Base-by-base conservation (phyloP, 805 yeast genomes). In the Priceomyces fermenticarens region DNA sequence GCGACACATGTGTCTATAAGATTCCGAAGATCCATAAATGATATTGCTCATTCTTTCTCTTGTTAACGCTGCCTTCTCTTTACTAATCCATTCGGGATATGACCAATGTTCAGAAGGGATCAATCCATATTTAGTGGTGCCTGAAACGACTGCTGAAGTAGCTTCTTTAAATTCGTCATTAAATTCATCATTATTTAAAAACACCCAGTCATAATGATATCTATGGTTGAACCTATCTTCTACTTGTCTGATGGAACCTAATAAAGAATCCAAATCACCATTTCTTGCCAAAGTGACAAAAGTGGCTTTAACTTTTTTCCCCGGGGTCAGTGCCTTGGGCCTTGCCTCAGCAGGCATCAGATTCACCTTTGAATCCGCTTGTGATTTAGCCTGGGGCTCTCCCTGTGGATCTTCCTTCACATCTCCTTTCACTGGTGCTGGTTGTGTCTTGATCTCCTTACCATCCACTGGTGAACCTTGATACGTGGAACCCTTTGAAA, bases 1-100 rank as follows among this genome's bases (percentile, higher is more conserved):
- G 56, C 96, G 77, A 62, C 96, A 88, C 96, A 88, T 88, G 63
- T 87, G 93, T 66, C 96, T 78, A 65, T 86, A 86, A 9, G 88
- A 72, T 46, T 74, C 79, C 9, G 83, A 72, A 44, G 68, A 81
- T 39, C 90, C 93, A 58, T 85, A 87, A 42, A 84, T 81, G 50
- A 83, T 74, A 49, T 73, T 55, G 46, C 73, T 60, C 89, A 85
- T 78, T 39, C 70, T 65, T 46, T 73, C 72, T 48, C 95, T 75
- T 33, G 76, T 73, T 16, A 61, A 53, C 1, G 78, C 80, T 14
- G 95, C 96, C 63, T 80, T 80, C 38, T 77, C 80, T 46, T 73
- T 70, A 64, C 85, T 89, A 54, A 88, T 84, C 83, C 87, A 84
- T 1, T 73, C 77, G 13, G 96, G 96, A 69, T 78, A 84, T 0